Base-by-base conservation (phyloP, 2,329 filamentous ascomycete species). In the Cytospora schulzeri region DNA sequence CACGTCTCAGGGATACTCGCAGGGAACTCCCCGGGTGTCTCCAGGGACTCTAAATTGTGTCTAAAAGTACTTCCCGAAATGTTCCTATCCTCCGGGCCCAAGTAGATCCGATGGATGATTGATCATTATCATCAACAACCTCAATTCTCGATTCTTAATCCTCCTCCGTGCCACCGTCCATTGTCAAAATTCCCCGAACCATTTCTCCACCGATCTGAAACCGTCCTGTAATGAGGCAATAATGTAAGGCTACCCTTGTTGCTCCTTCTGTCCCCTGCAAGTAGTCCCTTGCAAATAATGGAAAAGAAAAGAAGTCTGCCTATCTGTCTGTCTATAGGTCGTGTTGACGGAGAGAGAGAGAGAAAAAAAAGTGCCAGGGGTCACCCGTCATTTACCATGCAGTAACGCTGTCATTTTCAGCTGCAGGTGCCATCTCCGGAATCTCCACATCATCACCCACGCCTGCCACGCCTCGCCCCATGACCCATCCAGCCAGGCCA, bases 351-450 rank as follows among this genome's bases (percentile, higher is more conserved):
- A n/a, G 33, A 35, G 9, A 35, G 33, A 35, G 14, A 12, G 14
- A 15, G 33, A 15, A 15, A 35, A 35, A 12, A 35, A 5, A 38
- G 35, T 8, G 35, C 35, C 35, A 38, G 35, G 35, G 35, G 35
- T 38, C 14, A 19, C 41, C 41, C n/a, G 41, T 48, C 45, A 48
- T 48, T 48, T 48, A n/a, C 45, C 45, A 9, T 48, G 45, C 45
- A 24, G 45, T 22, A 48, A 24, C 45, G n/a, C 45, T 48, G 22
- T 48, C 45, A 48, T 48, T 24, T 24, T 24, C 45, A 48, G 45
- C 45, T 48, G 45, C 45, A 48, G 45, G 45, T 48, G 45, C 45
- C 45, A 48, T 48, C 45, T 48, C 41, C 41, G 41, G 41, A 22
- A 22, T 48, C 41, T 48, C 45, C 45, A 48, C 45, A 48, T 35